These are phyloP conservation scores for Alternaria conjuncta DNA, from an alignment of 2,329 filamentous ascomycete genomes.

Conservation along the genomic window DNA sequence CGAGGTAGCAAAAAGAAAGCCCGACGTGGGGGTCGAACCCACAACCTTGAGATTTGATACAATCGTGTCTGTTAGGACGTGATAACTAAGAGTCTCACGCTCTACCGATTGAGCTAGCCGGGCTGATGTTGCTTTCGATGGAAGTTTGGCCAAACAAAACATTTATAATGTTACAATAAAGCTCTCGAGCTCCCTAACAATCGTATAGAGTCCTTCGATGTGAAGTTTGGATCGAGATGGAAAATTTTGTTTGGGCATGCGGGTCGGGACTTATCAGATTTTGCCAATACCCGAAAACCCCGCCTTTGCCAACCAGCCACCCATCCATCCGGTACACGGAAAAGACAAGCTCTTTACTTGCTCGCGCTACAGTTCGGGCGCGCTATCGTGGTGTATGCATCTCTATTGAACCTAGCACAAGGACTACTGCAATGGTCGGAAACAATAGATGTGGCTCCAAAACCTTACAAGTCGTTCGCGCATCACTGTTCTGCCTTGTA, in stretches of 20 bases:
- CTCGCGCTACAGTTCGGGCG: background rate
- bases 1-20: slow-evolving; percentile 3
- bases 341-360: background rate
- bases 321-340: background rate
- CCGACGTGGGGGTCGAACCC: slow-evolving; percentile 22
- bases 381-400: background rate
- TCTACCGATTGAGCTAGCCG: slow-evolving; percentile 49
- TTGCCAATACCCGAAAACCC: background rate
- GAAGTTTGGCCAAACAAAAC: too few relatives aligned
- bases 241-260: background rate
- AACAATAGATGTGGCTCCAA: background rate
- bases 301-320: background rate
- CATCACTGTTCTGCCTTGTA: background rate
- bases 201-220: rapidly evolving
- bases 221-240: background rate
- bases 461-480: background rate
- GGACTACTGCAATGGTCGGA: background rate
- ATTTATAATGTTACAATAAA: background rate
- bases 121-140: slow-evolving; percentile 12
- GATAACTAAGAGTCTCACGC: slow-evolving; percentile 49
- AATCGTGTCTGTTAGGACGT: slow-evolving; percentile 14
- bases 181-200: rapidly evolving
- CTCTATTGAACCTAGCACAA: background rate
- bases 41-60: slow-evolving; percentile 21
- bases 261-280: background rate